Conservation (phyloP, 1,139 yeast genomes). For the Zygosaccharomyces sapae region DNA sequence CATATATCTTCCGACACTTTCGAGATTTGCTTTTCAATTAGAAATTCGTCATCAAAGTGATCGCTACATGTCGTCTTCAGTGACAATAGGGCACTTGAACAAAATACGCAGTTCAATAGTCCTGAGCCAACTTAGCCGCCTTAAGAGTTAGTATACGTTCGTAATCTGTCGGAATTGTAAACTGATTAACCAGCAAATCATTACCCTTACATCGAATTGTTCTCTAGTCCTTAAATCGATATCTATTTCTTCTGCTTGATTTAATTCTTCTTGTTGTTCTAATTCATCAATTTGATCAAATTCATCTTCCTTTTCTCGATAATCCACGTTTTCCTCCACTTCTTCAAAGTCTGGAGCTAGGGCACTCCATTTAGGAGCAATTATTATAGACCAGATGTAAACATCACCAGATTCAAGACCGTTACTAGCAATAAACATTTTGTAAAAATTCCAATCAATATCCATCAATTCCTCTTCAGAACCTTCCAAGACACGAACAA, state of each 20-base stretch:
- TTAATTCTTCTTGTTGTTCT: conserved; percentile 55
- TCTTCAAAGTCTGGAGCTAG: conserved; percentile 96
- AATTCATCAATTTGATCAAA: conserved; percentile 74
- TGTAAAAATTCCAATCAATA: conserved; percentile 77
- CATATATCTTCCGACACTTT: no score
- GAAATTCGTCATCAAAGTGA: no score
- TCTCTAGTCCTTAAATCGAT: conserved; percentile 70
- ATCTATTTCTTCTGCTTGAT: conserved; percentile 60
- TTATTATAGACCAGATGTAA: conserved; percentile 76
- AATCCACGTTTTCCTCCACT: conserved; percentile 85
- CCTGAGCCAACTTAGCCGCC: conserved; percentile 8
- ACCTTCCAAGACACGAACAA: conserved; percentile 86
- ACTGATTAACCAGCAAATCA: conserved; percentile 24
- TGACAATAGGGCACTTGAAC: no score
- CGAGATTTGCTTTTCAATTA: no score
- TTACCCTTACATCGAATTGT: conserved; percentile 62
- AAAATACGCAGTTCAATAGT: background rate
- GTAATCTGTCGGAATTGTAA: conserved; percentile 34
- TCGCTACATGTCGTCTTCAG: no score
- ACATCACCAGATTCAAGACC: conserved; percentile 84
- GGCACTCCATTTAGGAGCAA: conserved; percentile 95
- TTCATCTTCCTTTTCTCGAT: conserved; percentile 86
- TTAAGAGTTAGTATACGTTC: conserved; percentile 29
- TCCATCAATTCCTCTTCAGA: conserved; percentile 83
- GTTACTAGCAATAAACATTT: conserved; percentile 77